Percentiles rank a stretch among this genome's conserved stretches.
phyloP scores from a whole-genome alignment of 2,329 filamentous ascomycete genomes.

The Truncatella angustata region DNA sequence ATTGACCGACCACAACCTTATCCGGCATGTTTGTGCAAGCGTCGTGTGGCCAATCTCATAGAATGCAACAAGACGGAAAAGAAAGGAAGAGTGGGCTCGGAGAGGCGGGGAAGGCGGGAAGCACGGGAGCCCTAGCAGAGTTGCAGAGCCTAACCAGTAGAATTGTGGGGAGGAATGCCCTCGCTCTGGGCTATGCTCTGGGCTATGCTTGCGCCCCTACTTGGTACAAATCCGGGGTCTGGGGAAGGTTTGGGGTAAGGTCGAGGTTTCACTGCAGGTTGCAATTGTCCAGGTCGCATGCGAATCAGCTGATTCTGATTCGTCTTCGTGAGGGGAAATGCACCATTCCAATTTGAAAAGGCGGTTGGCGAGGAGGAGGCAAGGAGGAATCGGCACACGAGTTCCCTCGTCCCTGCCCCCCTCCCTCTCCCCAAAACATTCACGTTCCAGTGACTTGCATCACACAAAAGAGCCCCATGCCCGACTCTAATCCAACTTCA shows the following conservation, averaged over 20 bases:
- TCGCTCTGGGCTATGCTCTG: no score
- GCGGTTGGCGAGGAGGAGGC: background rate
- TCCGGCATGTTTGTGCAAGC: no score
- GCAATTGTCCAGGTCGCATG: background rate
- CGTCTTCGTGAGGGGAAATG: conserved; percentile 7
- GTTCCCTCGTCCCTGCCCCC: background rate
- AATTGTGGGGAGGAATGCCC: no score
- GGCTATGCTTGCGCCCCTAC: no score
- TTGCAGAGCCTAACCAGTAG: no score
- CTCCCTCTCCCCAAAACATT: background rate
- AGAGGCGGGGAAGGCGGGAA: no score
- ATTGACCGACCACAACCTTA: no score
- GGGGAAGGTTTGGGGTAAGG: background rate
- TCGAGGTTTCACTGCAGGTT: background rate
- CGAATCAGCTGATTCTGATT: conserved; percentile 9
- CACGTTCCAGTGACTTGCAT: background rate
- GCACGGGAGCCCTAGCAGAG: no score
- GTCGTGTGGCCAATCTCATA: no score
- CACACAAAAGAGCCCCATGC: background rate
- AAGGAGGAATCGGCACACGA: background rate
- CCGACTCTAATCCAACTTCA: conserved; percentile 8
- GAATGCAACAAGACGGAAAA: no score
- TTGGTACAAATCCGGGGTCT: conserved; percentile 5
- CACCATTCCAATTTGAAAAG: background rate
- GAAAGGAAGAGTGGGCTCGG: no score